Percentiles rank a stretch among this genome's conserved stretches.
phyloP scores from a whole-genome alignment of 2,329 filamentous ascomycete species.

The Colletotrichum scovillei region DNA sequence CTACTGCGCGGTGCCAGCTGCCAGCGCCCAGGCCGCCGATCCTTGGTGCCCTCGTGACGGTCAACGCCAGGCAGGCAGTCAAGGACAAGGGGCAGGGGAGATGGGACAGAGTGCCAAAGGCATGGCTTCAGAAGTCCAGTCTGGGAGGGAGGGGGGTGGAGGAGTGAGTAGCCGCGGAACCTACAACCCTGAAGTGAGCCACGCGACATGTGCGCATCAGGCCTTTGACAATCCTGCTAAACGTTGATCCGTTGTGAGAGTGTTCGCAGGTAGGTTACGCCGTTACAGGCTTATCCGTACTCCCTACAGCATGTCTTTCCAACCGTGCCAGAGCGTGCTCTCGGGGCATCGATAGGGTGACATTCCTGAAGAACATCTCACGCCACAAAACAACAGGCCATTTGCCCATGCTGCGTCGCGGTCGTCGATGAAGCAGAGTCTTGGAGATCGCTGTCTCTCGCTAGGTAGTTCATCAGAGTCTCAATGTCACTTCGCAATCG shows the following conservation, averaged over 20 bases:
- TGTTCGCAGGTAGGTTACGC: not conserved
- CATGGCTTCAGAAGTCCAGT: too few relatives aligned
- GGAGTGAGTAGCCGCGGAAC: conserved; percentile 3
- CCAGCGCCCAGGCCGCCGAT: conserved; percentile 25
- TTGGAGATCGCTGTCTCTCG: not conserved
- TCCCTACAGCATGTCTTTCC: not conserved
- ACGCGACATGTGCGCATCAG: conserved; percentile 24
- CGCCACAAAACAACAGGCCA: not conserved
- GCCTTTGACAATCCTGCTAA: conserved; percentile 4
- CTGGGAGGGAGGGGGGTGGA: not conserved
- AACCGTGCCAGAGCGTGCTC: not conserved
- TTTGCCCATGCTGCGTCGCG: not conserved
- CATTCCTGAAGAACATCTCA: not conserved
- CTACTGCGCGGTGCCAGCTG: conserved; percentile 21
- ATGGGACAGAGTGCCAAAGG: too few relatives aligned
- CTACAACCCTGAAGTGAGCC: conserved; percentile 1
- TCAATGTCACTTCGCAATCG: conserved; percentile 15
- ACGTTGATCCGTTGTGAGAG: not conserved
- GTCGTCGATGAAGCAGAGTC: not conserved
- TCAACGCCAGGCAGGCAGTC: conserved; percentile 2
- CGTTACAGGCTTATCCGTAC: too few relatives aligned
- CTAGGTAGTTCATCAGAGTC: too few relatives aligned
- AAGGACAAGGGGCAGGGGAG: not conserved
- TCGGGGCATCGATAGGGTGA: not conserved
- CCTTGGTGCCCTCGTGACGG: conserved; percentile 27